A percentile compares a stretch with the other conserved stretches of the same genome.
Conservation (phyloP, 1,139 yeast genomes). For the Saccharomyces hybrid region DNA sequence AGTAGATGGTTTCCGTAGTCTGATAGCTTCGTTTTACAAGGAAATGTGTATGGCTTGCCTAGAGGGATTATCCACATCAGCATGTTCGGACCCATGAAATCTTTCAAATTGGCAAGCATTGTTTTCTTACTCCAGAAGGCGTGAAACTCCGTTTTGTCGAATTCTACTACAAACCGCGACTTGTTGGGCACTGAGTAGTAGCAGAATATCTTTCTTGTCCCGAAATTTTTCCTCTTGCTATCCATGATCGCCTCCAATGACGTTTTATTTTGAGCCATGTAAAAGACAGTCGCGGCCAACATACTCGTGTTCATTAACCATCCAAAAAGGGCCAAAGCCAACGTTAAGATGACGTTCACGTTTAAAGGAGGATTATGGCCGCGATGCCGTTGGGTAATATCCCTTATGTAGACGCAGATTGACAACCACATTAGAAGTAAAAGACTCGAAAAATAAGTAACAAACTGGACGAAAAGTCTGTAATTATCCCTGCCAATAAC, state of each 20-base stretch:
- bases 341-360: conserved; percentile 42
- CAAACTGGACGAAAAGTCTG: conserved; percentile 43
- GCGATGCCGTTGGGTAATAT: conserved; percentile 29
- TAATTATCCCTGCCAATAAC: conserved; percentile 53
- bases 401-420: conserved; percentile 28
- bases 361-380: conserved; percentile 31
- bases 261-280: conserved; percentile 40
- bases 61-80: conserved; percentile 22
- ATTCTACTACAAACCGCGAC: conserved; percentile 21
- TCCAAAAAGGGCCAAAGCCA: conserved; percentile 39
- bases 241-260: conserved; percentile 36
- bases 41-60: conserved; percentile 1
- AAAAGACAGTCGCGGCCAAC: conserved; percentile 35
- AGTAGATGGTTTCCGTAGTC: too few species aligned
- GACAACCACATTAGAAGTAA: conserved; percentile 32
- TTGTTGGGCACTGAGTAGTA: conserved; percentile 7
- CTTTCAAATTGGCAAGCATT: conserved; percentile 15
- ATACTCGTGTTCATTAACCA: conserved; percentile 38
- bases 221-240: conserved; percentile 14
- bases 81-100: conserved; percentile 18
- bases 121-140: conserved; percentile 19
- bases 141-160: conserved; percentile 1
- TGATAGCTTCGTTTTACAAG: not conserved
- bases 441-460: conserved; percentile 33
- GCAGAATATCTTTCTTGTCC: conserved; percentile 1